phyloP scores from a whole-genome alignment of 208 protist species.

The Sergeia podlipaevii region DNA sequence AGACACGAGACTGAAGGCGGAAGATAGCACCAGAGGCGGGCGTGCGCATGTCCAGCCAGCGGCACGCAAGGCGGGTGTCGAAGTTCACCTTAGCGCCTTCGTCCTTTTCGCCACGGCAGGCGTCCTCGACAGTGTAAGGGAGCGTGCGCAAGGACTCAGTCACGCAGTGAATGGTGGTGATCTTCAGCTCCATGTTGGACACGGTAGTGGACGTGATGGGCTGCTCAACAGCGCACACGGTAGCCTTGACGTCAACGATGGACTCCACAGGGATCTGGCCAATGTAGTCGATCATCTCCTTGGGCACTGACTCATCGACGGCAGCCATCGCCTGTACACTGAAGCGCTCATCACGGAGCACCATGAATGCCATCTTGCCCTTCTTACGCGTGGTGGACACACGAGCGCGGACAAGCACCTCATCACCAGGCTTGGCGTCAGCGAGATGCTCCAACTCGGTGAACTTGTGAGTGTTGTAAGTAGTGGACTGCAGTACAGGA shows the following conservation, averaged over 20 bases:
- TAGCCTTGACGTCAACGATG: constrained; percentile 82
- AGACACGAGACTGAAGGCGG: constrained; percentile 92
- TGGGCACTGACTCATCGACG: constrained; percentile 64
- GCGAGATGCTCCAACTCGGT: constrained; percentile 48
- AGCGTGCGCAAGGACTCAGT: constrained; percentile 83
- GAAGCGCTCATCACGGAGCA: constrained; percentile 75
- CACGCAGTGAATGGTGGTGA: constrained; percentile 74
- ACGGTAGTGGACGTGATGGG: constrained; percentile 80
- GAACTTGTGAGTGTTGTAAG: constrained; percentile 52
- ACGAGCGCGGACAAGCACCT: constrained; percentile 74
- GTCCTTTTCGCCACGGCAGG: constrained; percentile 58
- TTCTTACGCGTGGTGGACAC: constrained; percentile 89
- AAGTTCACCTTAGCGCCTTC: constrained; percentile 85
- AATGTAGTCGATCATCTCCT: constrained; percentile 91
- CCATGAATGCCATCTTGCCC: constrained; percentile 90
- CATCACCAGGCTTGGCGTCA: constrained; percentile 26
- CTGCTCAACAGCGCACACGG: constrained; percentile 53
- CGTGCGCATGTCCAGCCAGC: constrained; percentile 97
- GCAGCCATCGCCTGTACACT: constrained; percentile 86
- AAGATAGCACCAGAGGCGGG: constrained; percentile 97
- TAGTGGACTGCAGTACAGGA: constrained; percentile 71
- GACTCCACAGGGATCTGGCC: constrained; percentile 86
- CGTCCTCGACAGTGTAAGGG: constrained; percentile 93
- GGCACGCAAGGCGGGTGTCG: constrained; percentile 96
- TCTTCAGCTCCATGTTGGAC: constrained; percentile 77